These are phyloP conservation scores for Ehretia macrophylla DNA, from an alignment of 257 asterid genomes.

Conservation along the genomic window DNA sequence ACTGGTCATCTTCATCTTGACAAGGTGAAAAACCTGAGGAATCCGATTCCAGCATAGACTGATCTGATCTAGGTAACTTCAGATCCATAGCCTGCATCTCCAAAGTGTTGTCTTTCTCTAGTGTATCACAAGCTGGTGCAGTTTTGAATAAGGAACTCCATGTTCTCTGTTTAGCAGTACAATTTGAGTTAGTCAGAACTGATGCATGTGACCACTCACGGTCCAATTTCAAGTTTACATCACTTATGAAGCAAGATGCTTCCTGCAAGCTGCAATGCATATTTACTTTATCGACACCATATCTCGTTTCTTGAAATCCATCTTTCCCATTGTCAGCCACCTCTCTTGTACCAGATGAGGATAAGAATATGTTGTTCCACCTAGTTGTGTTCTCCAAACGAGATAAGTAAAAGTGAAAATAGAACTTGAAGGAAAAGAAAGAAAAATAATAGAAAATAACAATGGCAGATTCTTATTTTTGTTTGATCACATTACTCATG, in stretches of 20 bases:
- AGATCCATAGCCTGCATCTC: too few relatives aligned
- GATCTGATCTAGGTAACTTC: too few relatives aligned
- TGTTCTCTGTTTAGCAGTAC: conserved; percentile 17
- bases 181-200: conserved; percentile 2
- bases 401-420: too few relatives aligned
- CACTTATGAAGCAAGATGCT: conserved; percentile 10
- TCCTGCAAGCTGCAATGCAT: background rate
- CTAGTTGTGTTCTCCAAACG: conserved; percentile 12
- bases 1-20: conserved; percentile 10
- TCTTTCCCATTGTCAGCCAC: conserved; percentile 2
- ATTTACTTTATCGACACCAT: conserved; percentile 1
- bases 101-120: too few relatives aligned
- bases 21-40: conserved; percentile 17
- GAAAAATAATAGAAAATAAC: too few relatives aligned
- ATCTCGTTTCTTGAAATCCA: background rate
- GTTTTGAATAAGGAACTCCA: conserved; percentile 50
- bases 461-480: too few relatives aligned
- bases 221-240: too few relatives aligned
- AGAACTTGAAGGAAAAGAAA: too few relatives aligned
- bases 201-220: too few relatives aligned
- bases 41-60: conserved; percentile 16
- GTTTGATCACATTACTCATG: too few relatives aligned
- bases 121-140: conserved; percentile 22
- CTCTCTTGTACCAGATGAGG: conserved; percentile 11
- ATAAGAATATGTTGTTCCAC: conserved; percentile 6